Base-by-base conservation (phyloP, 163 green algal genomes). In the Scenedesmus sp. region DNA sequence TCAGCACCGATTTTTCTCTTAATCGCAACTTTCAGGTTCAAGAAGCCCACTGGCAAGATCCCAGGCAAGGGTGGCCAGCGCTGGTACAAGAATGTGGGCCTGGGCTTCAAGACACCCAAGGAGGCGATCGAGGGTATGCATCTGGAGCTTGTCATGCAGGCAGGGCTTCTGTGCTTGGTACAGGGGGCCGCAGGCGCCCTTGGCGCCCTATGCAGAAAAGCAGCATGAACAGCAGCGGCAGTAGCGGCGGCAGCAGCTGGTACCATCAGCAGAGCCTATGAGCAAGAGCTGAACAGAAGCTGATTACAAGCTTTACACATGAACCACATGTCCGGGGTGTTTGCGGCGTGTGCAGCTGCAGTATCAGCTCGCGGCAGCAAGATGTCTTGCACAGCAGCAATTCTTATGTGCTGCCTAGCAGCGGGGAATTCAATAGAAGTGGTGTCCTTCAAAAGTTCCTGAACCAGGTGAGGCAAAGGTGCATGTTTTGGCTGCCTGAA, bases 21-120 rank as follows among this genome's bases (percentile, higher is more conserved):
- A 15, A 20, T 56, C 9, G 26, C 0, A 1, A 12, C 42, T 49
- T 95, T 90, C 92, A 97, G 97, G 82, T 98, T 98, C 93, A 96
- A 97, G 92, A 98, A 97, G 94, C 87, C 89, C 65, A 94, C 92
- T 83, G 94, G 96, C 40, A 97, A 97, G 93, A 95, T 95, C 46
- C 98, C 98, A 56, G 98, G 98, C 91, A 99, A 99, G 95, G 93
- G 82, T 82, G 98, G 98, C 81, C 93, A 95, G 90, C 95, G 98
- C 78, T 99, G 95, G 94, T 99, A 96, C 93, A 99, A 99, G 97
- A 98, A 97, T 88, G 96, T 99, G 33, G 98, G 98, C 86, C 96
- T 99, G 53, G 97, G 98, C 91, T 99, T 99, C 97, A 98, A 98
- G 95, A 99, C 98, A 26, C 98, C 98, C 89, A 98, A 98, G 91